These are phyloP conservation scores for Penstemon davidsonii DNA, from an alignment of 257 asterid genomes.

Conservation along the genomic window DNA sequence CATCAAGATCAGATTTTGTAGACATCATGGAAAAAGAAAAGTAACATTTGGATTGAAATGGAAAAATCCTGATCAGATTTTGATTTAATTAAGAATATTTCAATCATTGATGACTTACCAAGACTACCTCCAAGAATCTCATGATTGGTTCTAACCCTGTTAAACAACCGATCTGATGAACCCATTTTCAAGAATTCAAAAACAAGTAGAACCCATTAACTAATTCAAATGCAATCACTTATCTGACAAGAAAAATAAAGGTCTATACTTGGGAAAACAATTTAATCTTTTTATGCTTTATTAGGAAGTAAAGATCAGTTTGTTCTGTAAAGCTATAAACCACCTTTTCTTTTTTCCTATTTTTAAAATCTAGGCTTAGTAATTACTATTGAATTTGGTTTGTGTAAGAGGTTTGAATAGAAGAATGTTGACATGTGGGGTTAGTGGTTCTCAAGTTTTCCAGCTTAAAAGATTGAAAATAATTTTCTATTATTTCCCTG, in stretches of 20 bases:
- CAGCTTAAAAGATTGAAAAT: constrained; percentile 57
- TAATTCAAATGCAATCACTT: constrained; percentile 26
- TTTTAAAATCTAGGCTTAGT: background rate
- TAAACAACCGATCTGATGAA: constrained; percentile 60
- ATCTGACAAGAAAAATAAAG: constrained; percentile 15
- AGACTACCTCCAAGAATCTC: constrained; percentile 82
- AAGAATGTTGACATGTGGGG: constrained; percentile 38
- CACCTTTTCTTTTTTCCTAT: constrained; percentile 5
- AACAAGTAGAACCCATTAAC: constrained; percentile 26
- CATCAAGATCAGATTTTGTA: constrained; percentile 18
- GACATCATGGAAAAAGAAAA: constrained; percentile 1
- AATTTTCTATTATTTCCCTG: constrained; percentile 30
- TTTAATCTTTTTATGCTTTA: constrained; percentile 21
- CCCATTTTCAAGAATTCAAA: constrained; percentile 50
- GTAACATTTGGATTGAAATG: background rate
- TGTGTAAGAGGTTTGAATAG: constrained; percentile 25
- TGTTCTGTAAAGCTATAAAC: constrained; percentile 23
- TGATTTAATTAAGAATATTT: too few species aligned
- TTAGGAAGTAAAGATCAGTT: constrained; percentile 26
- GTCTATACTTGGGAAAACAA: constrained; percentile 10
- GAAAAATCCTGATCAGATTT: constrained; percentile 13
- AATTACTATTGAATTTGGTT: background rate
- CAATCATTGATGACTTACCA: constrained; percentile 46
- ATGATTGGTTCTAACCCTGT: constrained; percentile 67
- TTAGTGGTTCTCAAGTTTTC: constrained; percentile 41